These are phyloP conservation scores for Xylaria sp. DNA, from an alignment of 495 filamentous ascomycete species.

Conservation along the genomic window DNA sequence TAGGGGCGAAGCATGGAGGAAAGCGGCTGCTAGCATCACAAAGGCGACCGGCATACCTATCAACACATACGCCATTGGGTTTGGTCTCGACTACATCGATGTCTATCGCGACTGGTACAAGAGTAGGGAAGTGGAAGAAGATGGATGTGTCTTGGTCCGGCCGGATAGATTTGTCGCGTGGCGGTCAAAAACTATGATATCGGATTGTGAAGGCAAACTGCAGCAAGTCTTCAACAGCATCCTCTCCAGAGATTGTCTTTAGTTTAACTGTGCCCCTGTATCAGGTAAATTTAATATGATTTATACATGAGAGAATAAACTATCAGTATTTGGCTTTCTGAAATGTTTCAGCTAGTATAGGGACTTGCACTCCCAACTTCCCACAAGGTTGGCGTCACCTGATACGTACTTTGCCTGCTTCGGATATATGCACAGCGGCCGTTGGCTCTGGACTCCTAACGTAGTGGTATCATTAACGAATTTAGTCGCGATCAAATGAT, in stretches of 20 bases:
- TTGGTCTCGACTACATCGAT: slow-evolving; percentile 58
- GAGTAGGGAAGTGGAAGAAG: slow-evolving; percentile 55
- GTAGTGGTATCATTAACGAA: slow-evolving; percentile 35
- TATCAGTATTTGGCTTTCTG: background rate
- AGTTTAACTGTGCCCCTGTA: background rate
- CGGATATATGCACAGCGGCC: slow-evolving; percentile 56
- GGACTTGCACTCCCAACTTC: slow-evolving; percentile 33
- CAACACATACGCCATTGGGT: slow-evolving; percentile 54
- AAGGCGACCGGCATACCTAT: slow-evolving; percentile 48
- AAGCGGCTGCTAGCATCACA: slow-evolving; percentile 46
- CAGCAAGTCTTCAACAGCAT: slow-evolving; percentile 37
- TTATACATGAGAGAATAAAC: background rate
- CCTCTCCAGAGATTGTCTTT: slow-evolving; percentile 23
- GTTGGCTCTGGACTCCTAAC: slow-evolving; percentile 48
- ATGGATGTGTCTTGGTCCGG: slow-evolving; percentile 57
- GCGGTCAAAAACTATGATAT: slow-evolving; percentile 35
- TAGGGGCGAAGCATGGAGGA: slow-evolving; percentile 58
- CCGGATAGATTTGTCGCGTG: slow-evolving; percentile 60
- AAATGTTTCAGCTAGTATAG: slow-evolving; percentile 24
- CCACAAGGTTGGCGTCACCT: slow-evolving; percentile 26
- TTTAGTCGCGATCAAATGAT: slow-evolving; percentile 53
- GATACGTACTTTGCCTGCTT: slow-evolving; percentile 34
- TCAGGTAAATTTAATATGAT: background rate
- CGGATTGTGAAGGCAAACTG: slow-evolving; percentile 37
- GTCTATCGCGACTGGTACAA: slow-evolving; percentile 60